Evolutionary conservation across 768 basidiomycete genomes (phyloP).

Genomic region (Russula vinacea): DNA sequence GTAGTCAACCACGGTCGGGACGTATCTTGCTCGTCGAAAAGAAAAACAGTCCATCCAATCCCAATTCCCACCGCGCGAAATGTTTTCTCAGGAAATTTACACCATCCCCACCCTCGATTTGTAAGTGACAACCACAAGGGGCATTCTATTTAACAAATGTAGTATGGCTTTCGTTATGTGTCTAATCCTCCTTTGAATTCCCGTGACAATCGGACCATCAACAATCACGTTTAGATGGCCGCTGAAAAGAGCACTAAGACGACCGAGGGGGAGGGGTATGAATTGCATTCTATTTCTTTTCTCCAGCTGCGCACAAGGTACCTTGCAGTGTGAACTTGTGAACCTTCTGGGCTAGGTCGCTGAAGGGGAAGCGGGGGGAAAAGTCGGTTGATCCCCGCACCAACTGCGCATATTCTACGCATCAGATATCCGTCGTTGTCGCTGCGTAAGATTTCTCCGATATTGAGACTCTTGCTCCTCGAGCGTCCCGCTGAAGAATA

Average conservation of each 20-base stretch:
- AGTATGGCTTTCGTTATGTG: slow-evolving; percentile 8
- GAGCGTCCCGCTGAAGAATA: slow-evolving; percentile 49
- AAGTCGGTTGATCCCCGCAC: background rate
- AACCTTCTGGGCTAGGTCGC: background rate
- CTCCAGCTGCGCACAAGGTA: slow-evolving; percentile 8
- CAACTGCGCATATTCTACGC: slow-evolving; percentile 13
- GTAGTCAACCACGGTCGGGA: background rate
- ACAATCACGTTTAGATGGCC: background rate
- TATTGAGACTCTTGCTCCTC: slow-evolving; percentile 60
- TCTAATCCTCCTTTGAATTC: slow-evolving; percentile 5
- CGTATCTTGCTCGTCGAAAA: background rate
- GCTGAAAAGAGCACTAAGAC: background rate
- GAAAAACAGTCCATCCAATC: background rate
- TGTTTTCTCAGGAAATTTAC: background rate
- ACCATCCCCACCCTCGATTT: slow-evolving; percentile 2
- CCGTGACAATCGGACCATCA: background rate
- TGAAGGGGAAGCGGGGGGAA: background rate
- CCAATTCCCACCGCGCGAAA: background rate
- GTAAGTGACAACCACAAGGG: slow-evolving; percentile 4
- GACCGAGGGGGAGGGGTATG: background rate
- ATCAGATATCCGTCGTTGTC: slow-evolving; percentile 11
- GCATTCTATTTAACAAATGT: slow-evolving; percentile 12
- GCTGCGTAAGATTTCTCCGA: slow-evolving; percentile 33
- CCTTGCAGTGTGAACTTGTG: background rate
- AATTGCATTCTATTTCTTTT: background rate